These are phyloP conservation scores for Theileria orientalis DNA, from an alignment of 169 alveolate species.

Conservation along the genomic window DNA sequence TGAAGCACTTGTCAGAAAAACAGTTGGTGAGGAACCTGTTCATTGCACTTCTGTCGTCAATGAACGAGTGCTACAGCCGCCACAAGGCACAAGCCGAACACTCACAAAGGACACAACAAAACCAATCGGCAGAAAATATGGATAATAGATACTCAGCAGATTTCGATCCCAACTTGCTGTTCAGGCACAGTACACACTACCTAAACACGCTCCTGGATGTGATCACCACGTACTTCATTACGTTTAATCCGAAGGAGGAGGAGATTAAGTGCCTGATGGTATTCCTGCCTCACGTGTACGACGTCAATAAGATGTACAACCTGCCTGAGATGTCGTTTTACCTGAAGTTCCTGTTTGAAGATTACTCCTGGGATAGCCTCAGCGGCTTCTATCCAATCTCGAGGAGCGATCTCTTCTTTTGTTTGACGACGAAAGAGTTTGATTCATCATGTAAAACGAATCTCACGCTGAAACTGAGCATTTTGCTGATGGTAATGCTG, in stretches of 20 bases:
- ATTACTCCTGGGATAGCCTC: constrained; percentile 2
- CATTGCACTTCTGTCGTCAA: constrained; percentile 37
- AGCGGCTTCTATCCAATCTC: constrained; percentile 51
- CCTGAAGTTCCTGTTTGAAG: constrained; percentile 23
- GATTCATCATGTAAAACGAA: constrained; percentile 32
- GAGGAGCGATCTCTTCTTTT: constrained; percentile 1
- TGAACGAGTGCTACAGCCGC: constrained; percentile 16
- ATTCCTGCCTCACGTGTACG: constrained; percentile 47
- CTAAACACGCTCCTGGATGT: constrained; percentile 4
- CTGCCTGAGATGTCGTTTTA: constrained; percentile 10
- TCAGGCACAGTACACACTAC: not conserved
- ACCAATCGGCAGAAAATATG: not conserved
- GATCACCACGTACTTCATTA: constrained; percentile 19
- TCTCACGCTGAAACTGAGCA: constrained; percentile 13
- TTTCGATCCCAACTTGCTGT: not conserved
- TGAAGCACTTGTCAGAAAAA: constrained; percentile 22
- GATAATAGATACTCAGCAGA: not conserved
- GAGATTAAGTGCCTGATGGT: constrained; percentile 23
- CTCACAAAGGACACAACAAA: no score
- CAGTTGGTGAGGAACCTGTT: constrained; percentile 34
- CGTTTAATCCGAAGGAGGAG: constrained; percentile 33
- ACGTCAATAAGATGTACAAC: constrained; percentile 11
- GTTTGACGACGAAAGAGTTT: constrained; percentile 34
- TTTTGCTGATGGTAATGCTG: constrained; percentile 21
- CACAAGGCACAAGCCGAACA: not conserved